A percentile compares a stretch with the other conserved stretches of the same genome.
phyloP scores from a whole-genome alignment of 345 rosid species.

The Turritis glabra region DNA sequence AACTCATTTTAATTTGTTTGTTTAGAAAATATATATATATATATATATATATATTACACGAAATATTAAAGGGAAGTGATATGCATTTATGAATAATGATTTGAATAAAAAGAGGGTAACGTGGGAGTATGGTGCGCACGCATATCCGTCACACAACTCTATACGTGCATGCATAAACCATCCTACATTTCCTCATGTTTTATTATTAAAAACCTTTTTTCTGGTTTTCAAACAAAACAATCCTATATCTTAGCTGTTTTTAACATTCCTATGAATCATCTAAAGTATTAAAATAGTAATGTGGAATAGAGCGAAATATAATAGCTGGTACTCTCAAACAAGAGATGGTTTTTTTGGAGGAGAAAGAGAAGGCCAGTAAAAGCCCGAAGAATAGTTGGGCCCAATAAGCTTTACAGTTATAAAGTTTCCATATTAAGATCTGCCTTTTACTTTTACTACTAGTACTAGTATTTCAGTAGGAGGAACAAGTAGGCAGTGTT shows the following conservation, averaged over 20 bases:
- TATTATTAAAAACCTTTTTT: neutral
- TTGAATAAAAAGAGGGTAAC: constrained; percentile 22
- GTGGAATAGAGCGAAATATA: neutral
- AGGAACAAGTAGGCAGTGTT: constrained; percentile 32
- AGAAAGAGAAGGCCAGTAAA: neutral
- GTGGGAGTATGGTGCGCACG: constrained; percentile 40
- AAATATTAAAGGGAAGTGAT: neutral
- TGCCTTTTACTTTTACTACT: neutral
- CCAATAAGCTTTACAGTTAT: neutral
- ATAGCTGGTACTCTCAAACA: no score
- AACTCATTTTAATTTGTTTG: neutral
- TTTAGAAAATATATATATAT: neutral
- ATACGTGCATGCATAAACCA: constrained; percentile 42
- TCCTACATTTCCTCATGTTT: constrained; percentile 2
- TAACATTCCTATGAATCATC: neutral
- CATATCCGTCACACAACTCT: constrained; percentile 13
- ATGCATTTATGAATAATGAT: constrained; percentile 15
- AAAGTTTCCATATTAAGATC: neutral
- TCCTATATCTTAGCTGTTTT: neutral
- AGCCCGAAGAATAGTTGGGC: neutral
- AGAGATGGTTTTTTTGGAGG: neutral
- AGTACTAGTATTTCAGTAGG: neutral
- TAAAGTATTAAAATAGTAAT: neutral
- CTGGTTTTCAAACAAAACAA: neutral
- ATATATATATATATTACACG: neutral